A percentile compares a stretch with the other conserved stretches of the same genome.
Evolutionary conservation across 2,329 filamentous ascomycete species (phyloP).

Genomic region (Verticillium alfalfae): DNA sequence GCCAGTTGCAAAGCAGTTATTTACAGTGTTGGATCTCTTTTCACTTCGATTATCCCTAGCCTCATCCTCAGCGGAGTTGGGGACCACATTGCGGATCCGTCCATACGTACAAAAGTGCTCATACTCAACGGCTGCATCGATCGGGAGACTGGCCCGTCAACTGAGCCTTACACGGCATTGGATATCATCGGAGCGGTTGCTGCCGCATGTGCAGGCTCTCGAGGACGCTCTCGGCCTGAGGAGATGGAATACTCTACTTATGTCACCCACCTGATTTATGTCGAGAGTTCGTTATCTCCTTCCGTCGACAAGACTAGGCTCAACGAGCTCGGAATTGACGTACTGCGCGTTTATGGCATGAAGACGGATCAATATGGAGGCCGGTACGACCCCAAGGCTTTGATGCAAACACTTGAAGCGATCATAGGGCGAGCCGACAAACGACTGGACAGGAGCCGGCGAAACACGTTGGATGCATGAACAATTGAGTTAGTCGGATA

Average conservation of each 20-base stretch:
- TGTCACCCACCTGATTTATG: constrained; percentile 77
- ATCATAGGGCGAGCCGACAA: constrained; percentile 58
- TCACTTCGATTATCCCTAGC: constrained; percentile 82
- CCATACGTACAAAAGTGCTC: constrained; percentile 65
- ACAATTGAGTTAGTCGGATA: too few relatives aligned
- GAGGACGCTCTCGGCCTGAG: constrained; percentile 33
- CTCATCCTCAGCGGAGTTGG: constrained; percentile 73
- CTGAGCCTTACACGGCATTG: constrained; percentile 60
- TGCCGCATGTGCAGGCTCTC: constrained; percentile 59
- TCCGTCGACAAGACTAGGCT: constrained; percentile 63
- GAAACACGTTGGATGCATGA: constrained; percentile 33
- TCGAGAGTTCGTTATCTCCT: constrained; percentile 67
- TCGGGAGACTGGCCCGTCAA: constrained; percentile 74
- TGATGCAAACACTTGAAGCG: constrained; percentile 70
- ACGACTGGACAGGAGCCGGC: constrained; percentile 29
- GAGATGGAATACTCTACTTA: constrained; percentile 56
- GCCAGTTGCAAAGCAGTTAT: constrained; percentile 62
- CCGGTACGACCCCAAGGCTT: constrained; percentile 69
- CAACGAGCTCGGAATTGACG: constrained; percentile 65
- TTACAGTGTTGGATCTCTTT: constrained; percentile 91
- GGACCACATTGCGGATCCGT: constrained; percentile 40
- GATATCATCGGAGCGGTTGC: constrained; percentile 82
- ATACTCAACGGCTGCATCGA: constrained; percentile 82
- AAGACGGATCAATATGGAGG: constrained; percentile 37
- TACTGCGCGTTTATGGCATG: constrained; percentile 70